phyloP scores from a whole-genome alignment of 805 yeast species.

The Alloascoidea africana region DNA sequence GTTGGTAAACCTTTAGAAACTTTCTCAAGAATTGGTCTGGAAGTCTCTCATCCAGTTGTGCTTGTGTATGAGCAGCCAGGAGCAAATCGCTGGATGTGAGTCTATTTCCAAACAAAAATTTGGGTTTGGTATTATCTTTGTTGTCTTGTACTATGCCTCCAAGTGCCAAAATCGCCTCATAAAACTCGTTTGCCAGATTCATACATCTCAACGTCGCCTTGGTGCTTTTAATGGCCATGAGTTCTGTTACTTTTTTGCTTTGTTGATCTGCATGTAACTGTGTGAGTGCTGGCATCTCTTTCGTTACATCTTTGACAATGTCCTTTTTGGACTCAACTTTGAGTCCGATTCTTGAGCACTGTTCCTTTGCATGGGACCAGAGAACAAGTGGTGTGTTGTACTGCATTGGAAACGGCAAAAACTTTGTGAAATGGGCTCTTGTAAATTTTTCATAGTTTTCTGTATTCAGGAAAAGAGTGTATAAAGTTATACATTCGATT shows the following conservation, averaged over 20 bases:
- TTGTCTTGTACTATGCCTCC: no score
- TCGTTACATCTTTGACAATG: background rate
- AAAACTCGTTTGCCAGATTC: constrained; percentile 1
- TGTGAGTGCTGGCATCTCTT: constrained; percentile 1
- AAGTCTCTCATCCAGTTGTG: background rate
- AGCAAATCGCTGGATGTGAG: background rate
- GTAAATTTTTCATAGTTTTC: constrained; percentile 1
- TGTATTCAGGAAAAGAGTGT: background rate
- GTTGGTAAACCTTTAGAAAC: background rate
- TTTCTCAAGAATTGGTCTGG: background rate
- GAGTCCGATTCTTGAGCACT: background rate
- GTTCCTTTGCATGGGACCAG: background rate
- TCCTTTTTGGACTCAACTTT: background rate
- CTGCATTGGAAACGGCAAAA: constrained; percentile 3
- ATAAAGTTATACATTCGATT: background rate
- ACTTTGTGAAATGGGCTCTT: background rate
- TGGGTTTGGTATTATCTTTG: background rate
- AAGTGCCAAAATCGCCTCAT: no score
- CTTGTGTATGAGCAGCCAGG: background rate
- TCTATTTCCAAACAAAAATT: background rate
- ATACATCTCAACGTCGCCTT: background rate
- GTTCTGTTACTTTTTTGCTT: background rate
- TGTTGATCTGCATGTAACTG: constrained; percentile 2
- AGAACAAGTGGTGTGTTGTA: background rate
- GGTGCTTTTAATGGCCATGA: background rate